Percentiles rank a stretch among this genome's conserved stretches.
Conservation (phyloP, 768 basidiomycete species). For the Phlegmacium glaucopus region DNA sequence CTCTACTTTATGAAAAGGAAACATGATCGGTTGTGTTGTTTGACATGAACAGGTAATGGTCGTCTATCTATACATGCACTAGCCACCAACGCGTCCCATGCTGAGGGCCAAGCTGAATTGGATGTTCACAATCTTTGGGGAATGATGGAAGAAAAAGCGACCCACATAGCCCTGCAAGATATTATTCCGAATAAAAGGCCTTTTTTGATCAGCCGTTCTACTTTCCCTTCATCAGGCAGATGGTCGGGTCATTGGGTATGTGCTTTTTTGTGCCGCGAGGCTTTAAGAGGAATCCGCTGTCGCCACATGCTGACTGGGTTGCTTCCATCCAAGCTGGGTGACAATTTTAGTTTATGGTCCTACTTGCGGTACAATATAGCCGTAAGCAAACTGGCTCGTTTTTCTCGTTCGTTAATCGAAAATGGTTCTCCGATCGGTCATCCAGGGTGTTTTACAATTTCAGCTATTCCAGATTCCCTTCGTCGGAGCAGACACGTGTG, state of each 20-base stretch:
- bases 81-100: slow-evolving; percentile 71
- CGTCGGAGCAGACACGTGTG: slow-evolving; percentile 79
- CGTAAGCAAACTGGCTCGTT: slow-evolving; percentile 21
- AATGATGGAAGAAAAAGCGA: slow-evolving; percentile 66
- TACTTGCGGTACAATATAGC: slow-evolving; percentile 64
- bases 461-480: slow-evolving; percentile 82
- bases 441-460: slow-evolving; percentile 77
- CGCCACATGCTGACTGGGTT: slow-evolving; percentile 9
- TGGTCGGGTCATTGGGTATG: slow-evolving; percentile 74
- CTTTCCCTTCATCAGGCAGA: slow-evolving; percentile 63
- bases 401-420: slow-evolving; percentile 1
- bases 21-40: slow-evolving; percentile 1
- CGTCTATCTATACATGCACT: slow-evolving; percentile 52
- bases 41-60: slow-evolving; percentile 40
- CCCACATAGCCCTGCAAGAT: slow-evolving; percentile 53
- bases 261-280: background rate
- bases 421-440: slow-evolving; percentile 3
- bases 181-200: slow-evolving; percentile 60
- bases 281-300: background rate
- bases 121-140: slow-evolving; percentile 74
- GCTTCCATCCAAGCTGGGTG: slow-evolving; percentile 54
- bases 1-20: background rate
- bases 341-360: slow-evolving; percentile 74
- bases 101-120: slow-evolving; percentile 56
- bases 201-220: slow-evolving; percentile 68